These are phyloP conservation scores for Knufia fluminis DNA, from an alignment of 2,329 filamentous ascomycete genomes.

Conservation along the genomic window DNA sequence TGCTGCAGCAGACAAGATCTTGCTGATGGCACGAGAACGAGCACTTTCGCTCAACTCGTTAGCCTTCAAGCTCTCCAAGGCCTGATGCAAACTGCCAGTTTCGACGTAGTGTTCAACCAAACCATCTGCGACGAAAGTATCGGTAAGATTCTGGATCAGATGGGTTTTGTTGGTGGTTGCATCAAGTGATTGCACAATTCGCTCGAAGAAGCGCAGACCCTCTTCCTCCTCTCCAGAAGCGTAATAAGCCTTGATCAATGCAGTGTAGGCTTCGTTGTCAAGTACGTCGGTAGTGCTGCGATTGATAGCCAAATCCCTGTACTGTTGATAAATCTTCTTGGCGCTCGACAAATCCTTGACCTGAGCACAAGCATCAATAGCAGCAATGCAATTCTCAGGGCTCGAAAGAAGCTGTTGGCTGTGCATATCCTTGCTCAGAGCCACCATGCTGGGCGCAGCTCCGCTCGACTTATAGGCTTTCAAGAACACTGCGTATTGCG, in stretches of 20 bases:
- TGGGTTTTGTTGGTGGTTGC: conserved; percentile 41
- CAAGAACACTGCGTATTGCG: conserved; percentile 78
- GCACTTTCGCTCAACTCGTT: conserved; percentile 41
- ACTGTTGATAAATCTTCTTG: conserved; percentile 92
- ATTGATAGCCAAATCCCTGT: conserved; percentile 71
- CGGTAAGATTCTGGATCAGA: conserved; percentile 56
- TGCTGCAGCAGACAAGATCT: conserved; percentile 67
- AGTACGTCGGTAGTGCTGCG: conserved; percentile 58
- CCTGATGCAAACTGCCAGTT: conserved; percentile 60
- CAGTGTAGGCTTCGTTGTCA: conserved; percentile 78
- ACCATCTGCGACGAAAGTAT: conserved; percentile 61
- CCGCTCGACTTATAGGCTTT: conserved; percentile 76
- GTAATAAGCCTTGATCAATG: conserved; percentile 85
- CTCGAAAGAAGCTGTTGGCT: conserved; percentile 61
- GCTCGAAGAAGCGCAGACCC: conserved; percentile 75
- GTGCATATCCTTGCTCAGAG: conserved; percentile 88
- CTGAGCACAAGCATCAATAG: conserved; percentile 88
- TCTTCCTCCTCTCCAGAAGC: conserved; percentile 70
- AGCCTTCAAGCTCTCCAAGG: conserved; percentile 56
- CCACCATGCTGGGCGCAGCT: conserved; percentile 78
- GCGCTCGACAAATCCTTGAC: conserved; percentile 75
- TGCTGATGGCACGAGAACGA: conserved; percentile 56
- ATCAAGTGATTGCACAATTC: conserved; percentile 54
- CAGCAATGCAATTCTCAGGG: conserved; percentile 74
- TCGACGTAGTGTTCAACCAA: conserved; percentile 71